A percentile compares a stretch with the other conserved stretches of the same genome.
Evolutionary conservation across 352 stramenopile species (phyloP).

Genomic region (Phytopythium delawarense): DNA sequence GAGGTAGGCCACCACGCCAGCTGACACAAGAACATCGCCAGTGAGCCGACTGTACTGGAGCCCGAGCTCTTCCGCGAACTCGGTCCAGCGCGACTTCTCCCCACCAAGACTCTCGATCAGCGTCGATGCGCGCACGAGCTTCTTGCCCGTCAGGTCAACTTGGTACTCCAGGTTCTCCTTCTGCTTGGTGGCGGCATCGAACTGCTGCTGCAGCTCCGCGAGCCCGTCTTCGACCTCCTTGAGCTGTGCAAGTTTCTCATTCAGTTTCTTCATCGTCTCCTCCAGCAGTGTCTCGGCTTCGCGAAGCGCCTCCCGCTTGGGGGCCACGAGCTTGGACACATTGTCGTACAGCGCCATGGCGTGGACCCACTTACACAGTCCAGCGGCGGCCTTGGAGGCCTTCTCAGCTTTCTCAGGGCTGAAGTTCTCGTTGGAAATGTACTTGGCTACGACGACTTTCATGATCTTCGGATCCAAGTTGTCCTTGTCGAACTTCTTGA

Average conservation of each 20-base stretch:
- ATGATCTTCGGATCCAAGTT: constrained; percentile 87
- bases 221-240: constrained; percentile 91
- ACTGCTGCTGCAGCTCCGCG: constrained; percentile 80
- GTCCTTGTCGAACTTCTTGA: constrained; percentile 91
- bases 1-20: constrained; percentile 91
- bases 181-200: constrained; percentile 86
- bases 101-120: constrained; percentile 92
- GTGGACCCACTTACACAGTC: constrained; percentile 92
- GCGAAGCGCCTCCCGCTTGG: constrained; percentile 87
- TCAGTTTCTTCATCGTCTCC: constrained; percentile 88
- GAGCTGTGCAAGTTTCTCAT: constrained; percentile 88
- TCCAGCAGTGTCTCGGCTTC: constrained; percentile 83
- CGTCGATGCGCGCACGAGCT: constrained; percentile 89
- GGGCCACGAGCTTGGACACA: constrained; percentile 90
- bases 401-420: constrained; percentile 91
- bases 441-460: constrained; percentile 86
- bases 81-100: constrained; percentile 90
- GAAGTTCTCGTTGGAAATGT: constrained; percentile 91
- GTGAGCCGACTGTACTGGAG: constrained; percentile 88
- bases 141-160: constrained; percentile 92
- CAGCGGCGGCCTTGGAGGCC: constrained; percentile 89
- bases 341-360: constrained; percentile 93
- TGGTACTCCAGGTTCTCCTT: constrained; percentile 91
- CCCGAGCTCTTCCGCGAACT: constrained; percentile 81
- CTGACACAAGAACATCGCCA: constrained; percentile 90